Conservation (phyloP, 352 stramenopile genomes). For the Pilasporangium apinafurcum region DNA sequence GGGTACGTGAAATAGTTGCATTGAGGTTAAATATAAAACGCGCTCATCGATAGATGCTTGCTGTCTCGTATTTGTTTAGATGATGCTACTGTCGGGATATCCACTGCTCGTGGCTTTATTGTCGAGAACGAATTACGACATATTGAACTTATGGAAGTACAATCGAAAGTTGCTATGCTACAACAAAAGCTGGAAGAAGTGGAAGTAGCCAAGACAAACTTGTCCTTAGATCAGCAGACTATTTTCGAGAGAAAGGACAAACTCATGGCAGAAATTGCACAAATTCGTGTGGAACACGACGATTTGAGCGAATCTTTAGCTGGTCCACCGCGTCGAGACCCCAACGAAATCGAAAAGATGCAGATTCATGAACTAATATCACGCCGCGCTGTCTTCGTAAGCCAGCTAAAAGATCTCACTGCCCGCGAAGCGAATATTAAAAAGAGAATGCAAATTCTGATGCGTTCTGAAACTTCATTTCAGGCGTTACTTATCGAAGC, state of each 20-base stretch:
- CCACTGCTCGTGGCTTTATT: conserved; percentile 28
- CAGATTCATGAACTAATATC: conserved; percentile 56
- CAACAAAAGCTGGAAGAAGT: conserved; percentile 50
- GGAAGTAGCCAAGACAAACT: conserved; percentile 23
- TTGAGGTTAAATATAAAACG: too few relatives aligned
- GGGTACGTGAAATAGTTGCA: conserved; percentile 37
- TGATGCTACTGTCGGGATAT: conserved; percentile 42
- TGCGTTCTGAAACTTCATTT: conserved; percentile 32
- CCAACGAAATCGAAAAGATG: conserved; percentile 47
- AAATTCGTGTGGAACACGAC: conserved; percentile 38
- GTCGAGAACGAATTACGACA: conserved; percentile 44
- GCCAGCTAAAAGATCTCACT: conserved; percentile 44
- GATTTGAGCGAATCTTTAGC: conserved; percentile 36
- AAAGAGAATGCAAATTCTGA: conserved; percentile 32
- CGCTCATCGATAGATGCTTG: too few relatives aligned
- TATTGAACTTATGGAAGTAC: conserved; percentile 37
- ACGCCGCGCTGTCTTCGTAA: conserved; percentile 26
- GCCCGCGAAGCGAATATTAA: conserved; percentile 33
- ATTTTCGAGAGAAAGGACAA: conserved; percentile 44
- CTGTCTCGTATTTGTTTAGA: conserved; percentile 22
- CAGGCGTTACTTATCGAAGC: conserved; percentile 22
- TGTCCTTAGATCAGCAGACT: conserved; percentile 33
- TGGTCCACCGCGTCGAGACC: conserved; percentile 56
- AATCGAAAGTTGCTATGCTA: conserved; percentile 41
- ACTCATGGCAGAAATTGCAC: conserved; percentile 37